phyloP scores from a whole-genome alignment of 1,284 basidiomycete genomes.

The Sporisorium iseilematis-ciliati region DNA sequence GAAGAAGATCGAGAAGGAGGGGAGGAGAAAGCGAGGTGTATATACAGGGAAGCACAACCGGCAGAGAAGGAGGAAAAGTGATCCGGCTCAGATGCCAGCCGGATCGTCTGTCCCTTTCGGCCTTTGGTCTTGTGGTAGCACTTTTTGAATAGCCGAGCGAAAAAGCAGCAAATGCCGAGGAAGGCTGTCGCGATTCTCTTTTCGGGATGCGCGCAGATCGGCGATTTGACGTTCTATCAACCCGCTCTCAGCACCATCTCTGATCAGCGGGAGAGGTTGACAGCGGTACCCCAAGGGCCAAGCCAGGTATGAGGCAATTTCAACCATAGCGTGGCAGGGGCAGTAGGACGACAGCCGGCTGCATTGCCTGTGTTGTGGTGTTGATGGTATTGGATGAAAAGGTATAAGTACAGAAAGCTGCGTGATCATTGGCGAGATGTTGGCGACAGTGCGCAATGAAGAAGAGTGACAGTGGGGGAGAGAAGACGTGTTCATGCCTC shows the following conservation, averaged over 20 bases:
- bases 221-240: background rate
- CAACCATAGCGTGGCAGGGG: too few species aligned
- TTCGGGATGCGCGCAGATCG: background rate
- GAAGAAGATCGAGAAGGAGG: too few species aligned
- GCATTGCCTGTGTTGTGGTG: background rate
- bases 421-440: background rate
- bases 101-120: too few species aligned
- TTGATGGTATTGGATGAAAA: background rate
- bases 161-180: slow-evolving; percentile 9
- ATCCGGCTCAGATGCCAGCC: too few species aligned
- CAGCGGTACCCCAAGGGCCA: background rate
- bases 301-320: too few species aligned
- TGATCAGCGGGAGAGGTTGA: background rate
- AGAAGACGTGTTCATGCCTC: slow-evolving; percentile 16
- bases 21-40: too few species aligned
- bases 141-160: slow-evolving; percentile 12
- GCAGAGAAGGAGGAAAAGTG: background rate
- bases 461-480: background rate
- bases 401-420: slow-evolving; percentile 24
- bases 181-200: background rate
- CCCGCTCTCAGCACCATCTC: background rate
- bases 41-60: too few species aligned
- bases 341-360: background rate
- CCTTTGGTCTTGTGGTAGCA: too few species aligned
- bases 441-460: background rate